phyloP scores from a whole-genome alignment of 441 rosid genomes.

The Populus hybrid region DNA sequence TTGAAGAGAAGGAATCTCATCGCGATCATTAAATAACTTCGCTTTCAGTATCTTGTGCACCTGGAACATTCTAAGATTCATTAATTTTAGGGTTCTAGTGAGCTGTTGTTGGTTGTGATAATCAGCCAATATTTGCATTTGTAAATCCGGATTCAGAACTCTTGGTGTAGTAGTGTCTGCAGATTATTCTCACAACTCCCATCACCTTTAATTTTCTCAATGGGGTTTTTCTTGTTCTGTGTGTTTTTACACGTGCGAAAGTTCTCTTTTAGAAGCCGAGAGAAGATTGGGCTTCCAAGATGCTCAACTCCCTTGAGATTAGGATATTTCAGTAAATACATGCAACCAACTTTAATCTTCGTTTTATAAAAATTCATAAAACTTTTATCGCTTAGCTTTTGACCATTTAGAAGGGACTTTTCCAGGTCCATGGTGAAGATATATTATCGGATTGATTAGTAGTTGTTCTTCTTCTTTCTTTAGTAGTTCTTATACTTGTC shows the following conservation, averaged over 20 bases:
- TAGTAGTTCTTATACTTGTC: no score
- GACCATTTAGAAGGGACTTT: no score
- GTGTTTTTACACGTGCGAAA: no score
- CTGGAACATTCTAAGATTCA: neutral
- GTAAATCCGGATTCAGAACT: neutral
- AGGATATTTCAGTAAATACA: no score
- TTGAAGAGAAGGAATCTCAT: no score
- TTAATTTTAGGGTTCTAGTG: neutral
- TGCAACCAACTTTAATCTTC: neutral
- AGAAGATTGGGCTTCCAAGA: no score
- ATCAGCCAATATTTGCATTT: neutral
- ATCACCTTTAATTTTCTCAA: no score
- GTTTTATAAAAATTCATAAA: neutral
- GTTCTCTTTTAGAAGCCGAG: no score
- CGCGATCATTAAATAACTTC: neutral
- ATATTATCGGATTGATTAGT: no score
- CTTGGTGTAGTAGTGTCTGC: neutral
- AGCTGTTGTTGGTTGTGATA: neutral
- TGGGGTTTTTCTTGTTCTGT: no score
- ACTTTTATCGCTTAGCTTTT: neutral
- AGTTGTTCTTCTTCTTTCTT: neutral
- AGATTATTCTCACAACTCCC: neutral
- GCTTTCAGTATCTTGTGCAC: neutral
- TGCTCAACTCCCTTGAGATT: no score
- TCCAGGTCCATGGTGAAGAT: neutral